These are phyloP conservation scores for Zizania palustris DNA, from an alignment of 202 grass and related monocot species.

Conservation along the genomic window DNA sequence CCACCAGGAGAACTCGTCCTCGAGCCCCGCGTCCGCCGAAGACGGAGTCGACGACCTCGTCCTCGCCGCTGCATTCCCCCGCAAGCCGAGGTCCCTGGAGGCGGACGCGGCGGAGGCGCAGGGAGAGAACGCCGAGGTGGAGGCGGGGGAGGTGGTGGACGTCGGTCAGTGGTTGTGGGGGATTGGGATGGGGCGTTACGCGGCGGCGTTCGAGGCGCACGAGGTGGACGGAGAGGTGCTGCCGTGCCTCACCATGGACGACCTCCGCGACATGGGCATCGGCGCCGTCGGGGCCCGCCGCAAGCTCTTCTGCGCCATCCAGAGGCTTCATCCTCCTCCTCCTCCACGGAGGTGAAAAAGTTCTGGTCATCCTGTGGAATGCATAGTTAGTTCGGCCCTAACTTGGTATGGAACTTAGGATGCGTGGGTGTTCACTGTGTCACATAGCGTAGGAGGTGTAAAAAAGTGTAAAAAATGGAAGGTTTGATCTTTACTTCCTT, in stretches of 20 bases:
- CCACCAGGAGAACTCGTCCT: neutral
- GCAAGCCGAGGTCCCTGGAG: constrained; percentile 17
- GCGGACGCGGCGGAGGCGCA: neutral
- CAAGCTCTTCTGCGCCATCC: constrained; percentile 76
- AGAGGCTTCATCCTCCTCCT: constrained; percentile 47
- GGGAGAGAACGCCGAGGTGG: neutral
- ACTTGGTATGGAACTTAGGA: constrained; percentile 2
- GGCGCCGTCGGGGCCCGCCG: constrained; percentile 74
- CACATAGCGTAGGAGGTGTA: constrained; percentile 24
- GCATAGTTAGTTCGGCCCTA: constrained; percentile 12
- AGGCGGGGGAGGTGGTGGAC: constrained; percentile 45
- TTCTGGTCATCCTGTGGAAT: constrained; percentile 18
- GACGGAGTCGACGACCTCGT: constrained; percentile 23
- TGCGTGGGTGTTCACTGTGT: neutral
- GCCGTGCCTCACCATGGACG: constrained; percentile 76
- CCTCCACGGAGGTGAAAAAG: constrained; percentile 51
- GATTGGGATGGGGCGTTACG: constrained; percentile 65
- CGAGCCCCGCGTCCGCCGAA: neutral
- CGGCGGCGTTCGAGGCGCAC: constrained; percentile 66
- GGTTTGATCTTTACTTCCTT: neutral
- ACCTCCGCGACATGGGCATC: constrained; percentile 86
- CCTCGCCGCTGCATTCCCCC: constrained; percentile 41
- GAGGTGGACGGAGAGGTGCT: constrained; percentile 72
- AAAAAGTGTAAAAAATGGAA: constrained; percentile 21
- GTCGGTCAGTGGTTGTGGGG: constrained; percentile 62